A percentile compares a stretch with the other conserved stretches of the same genome.
Evolutionary conservation across 305 asterid genomes (phyloP).

Genomic region (Fraxinus paxiana): DNA sequence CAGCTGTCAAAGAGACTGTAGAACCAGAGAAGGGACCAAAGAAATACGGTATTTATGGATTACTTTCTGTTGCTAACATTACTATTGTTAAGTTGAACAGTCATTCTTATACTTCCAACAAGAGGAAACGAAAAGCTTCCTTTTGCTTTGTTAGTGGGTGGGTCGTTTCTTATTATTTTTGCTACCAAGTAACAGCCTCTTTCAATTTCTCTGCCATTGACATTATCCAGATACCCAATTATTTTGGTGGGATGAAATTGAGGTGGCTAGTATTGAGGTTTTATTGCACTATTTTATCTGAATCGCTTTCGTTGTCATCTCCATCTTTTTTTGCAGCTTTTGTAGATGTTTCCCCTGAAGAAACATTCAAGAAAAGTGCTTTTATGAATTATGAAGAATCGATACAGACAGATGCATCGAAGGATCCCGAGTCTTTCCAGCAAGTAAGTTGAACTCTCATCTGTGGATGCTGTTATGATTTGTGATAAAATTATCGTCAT

Average conservation of each 20-base stretch:
- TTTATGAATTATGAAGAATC: constrained; percentile 71
- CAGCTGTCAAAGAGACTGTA: constrained; percentile 39
- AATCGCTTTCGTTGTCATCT: not conserved
- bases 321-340: constrained; percentile 55
- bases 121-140: not conserved
- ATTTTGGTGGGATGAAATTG: not conserved
- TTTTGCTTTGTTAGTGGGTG: not conserved
- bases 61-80: not conserved
- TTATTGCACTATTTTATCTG: constrained; percentile 1
- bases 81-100: not conserved
- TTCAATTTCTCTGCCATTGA: not conserved
- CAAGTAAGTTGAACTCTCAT: constrained; percentile 41
- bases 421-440: constrained; percentile 39
- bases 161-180: not conserved
- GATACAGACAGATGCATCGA: constrained; percentile 39
- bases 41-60: constrained; percentile 59
- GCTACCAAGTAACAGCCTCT: not conserved
- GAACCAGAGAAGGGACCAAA: constrained; percentile 54
- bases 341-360: constrained; percentile 86
- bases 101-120: not conserved
- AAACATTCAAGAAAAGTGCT: constrained; percentile 67
- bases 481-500: not conserved
- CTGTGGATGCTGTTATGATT: constrained; percentile 16
- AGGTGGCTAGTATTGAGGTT: not conserved
- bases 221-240: not conserved